Conservation (phyloP, 2,329 filamentous ascomycete genomes). For the Cercospora sesami region DNA sequence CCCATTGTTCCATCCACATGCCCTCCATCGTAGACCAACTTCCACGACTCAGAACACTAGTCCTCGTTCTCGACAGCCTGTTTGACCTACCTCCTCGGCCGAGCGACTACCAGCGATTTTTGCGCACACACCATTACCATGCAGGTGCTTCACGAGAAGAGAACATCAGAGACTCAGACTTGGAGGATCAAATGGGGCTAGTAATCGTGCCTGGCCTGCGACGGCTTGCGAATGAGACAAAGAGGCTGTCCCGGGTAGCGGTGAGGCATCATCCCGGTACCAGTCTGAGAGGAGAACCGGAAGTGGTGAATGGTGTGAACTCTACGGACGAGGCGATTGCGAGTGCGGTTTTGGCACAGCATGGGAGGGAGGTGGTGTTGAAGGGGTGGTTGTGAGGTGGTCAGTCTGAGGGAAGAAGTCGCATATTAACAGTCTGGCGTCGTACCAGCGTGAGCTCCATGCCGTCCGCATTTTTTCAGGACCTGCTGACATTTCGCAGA, state of each 20-base stretch:
- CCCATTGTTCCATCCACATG: neutral
- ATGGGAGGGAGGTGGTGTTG: conserved; percentile 15
- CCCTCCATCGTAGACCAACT: conserved; percentile 7
- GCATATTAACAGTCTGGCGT: neutral
- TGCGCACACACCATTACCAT: neutral
- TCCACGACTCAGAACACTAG: conserved; percentile 8
- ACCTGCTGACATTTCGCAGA: neutral
- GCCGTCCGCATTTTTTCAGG: neutral
- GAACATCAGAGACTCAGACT: conserved; percentile 8
- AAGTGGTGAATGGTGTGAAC: conserved; percentile 11
- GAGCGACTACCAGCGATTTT: conserved; percentile 14
- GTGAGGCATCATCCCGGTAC: neutral
- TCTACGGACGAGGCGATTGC: conserved; percentile 13
- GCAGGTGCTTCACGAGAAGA: conserved; percentile 3
- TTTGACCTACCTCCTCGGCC: conserved; percentile 19
- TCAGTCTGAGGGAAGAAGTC: neutral
- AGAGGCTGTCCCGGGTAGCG: conserved; percentile 7
- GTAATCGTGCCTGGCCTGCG: conserved; percentile 12
- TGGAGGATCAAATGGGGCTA: conserved; percentile 7
- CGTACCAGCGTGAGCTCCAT: neutral
- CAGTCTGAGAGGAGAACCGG: neutral
- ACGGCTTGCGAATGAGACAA: neutral
- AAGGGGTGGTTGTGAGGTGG: conserved; percentile 11
- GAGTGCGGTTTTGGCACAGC: neutral
- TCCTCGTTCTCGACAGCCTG: conserved; percentile 13